Evolutionary conservation across 2,329 filamentous ascomycete genomes (phyloP), one percentile per base, ranked within the genome.

Genomic region (Mariannaea sp.): DNA sequence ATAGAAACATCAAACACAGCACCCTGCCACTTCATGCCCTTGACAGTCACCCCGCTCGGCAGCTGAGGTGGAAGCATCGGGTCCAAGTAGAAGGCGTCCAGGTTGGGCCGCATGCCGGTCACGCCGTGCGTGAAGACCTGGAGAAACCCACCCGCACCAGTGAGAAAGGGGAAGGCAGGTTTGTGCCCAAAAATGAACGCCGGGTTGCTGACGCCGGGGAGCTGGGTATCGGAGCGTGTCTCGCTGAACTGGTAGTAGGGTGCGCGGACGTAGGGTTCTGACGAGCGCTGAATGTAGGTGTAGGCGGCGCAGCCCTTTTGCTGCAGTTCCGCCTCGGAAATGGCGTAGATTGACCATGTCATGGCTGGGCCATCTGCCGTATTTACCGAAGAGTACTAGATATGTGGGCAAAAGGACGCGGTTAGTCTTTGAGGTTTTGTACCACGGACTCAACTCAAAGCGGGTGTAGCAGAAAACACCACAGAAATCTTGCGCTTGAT

Each of bases 1-100:
- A 55, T 55, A 9, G 22, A 27, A 9, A 55, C 41, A 29, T 55
- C 42, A 9, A 55, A 55, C 10, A 29, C 19, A 17, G 48, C 53
- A 7, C 47, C 47, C n/a, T 52, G 48, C 53, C 48, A 55, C 29
- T 52, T 55, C 42, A 55, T 52, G 13, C 53, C 48, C 13, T 48
- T 47, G 13, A 55, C 26, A 10, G n/a, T n/a, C n/a, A n/a, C n/a
- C n/a, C n/a, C n/a, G n/a, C n/a, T n/a, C n/a, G 29, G 29, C 7
- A 32, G 29, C 29, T 32, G 29, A 8, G 29, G 29, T 32, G 29
- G 29, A 6, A 32, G 9, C 5, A 8, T 32, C 9, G 29, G 29
- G 13, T 32, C 29, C 4, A 32, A 6, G 29, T 32, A 12, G 13
- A 32, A 12, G 5, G 13, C 9, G 13, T 32, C 29, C 7, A 8